Conservation (phyloP, 495 filamentous ascomycete genomes). For the Bombardia bombarda region DNA sequence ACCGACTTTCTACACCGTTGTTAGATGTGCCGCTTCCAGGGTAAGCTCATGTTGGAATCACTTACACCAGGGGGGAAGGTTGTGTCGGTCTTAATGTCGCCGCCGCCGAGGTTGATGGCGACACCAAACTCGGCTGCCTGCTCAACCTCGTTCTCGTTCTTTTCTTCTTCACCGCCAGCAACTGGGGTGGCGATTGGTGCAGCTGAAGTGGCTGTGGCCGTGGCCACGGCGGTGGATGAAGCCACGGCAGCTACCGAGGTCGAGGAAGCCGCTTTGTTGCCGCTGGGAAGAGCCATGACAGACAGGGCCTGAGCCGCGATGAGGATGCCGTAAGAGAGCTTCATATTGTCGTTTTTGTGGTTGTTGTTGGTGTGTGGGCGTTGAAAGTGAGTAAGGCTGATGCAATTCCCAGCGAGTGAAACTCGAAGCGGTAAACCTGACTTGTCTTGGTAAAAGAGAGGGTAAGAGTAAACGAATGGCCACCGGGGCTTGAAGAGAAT, state of each 20-base stretch:
- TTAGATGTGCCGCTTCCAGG: neutral
- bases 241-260: neutral
- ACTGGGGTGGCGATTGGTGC: slow-evolving; percentile 2
- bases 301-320: slow-evolving; percentile 18
- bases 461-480: too few species aligned
- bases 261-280: neutral
- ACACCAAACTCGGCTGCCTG: slow-evolving; percentile 16
- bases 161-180: slow-evolving; percentile 10
- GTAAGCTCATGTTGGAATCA: neutral
- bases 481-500: too few species aligned
- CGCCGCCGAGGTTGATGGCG: slow-evolving; percentile 14
- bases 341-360: slow-evolving; percentile 12
- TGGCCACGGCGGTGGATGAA: slow-evolving; percentile 5
- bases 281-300: slow-evolving; percentile 14
- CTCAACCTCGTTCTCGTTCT: slow-evolving; percentile 19
- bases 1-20: slow-evolving; percentile 17
- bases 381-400: too few species aligned
- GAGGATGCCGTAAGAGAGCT: slow-evolving; percentile 14
- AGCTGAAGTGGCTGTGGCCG: slow-evolving; percentile 4
- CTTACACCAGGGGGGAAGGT: slow-evolving; percentile 21
- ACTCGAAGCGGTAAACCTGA: too few species aligned
- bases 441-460: too few species aligned
- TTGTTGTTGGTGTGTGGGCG: neutral
- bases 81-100: slow-evolving; percentile 22
- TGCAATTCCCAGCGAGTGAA: too few species aligned